Evolutionary conservation across 257 asterid species (phyloP).

Genomic region (Cynanchum wilfordii): DNA sequence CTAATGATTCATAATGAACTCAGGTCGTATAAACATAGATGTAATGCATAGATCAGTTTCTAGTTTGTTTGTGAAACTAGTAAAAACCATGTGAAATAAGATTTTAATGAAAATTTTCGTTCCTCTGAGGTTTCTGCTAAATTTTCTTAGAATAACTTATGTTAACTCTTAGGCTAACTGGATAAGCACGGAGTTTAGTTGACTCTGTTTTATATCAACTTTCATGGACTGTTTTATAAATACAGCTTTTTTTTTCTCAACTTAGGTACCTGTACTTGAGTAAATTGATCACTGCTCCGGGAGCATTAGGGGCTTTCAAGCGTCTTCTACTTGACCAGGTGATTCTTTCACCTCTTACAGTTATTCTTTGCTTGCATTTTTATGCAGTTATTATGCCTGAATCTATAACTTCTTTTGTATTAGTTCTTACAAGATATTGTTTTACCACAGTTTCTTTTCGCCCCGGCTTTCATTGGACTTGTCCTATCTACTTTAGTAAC

Average conservation of each 20-base stretch:
- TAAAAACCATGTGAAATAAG: not conserved
- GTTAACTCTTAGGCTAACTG: not conserved
- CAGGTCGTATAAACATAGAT: not conserved
- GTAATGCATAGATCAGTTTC: not conserved
- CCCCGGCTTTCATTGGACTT: slow-evolving; percentile 70
- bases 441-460: slow-evolving; percentile 56
- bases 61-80: not conserved
- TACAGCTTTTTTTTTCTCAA: not conserved
- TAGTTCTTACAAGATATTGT: slow-evolving; percentile 9
- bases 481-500: slow-evolving; percentile 59
- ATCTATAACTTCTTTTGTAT: slow-evolving; percentile 2
- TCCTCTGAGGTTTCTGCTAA: not conserved
- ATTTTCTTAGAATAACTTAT: not conserved
- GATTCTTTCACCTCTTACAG: slow-evolving; percentile 15
- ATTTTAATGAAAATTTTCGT: not conserved
- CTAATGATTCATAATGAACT: not conserved
- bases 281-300: slow-evolving; percentile 56
- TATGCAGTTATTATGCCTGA: not conserved
- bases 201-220: not conserved
- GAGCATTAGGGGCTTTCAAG: slow-evolving; percentile 60
- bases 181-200: not conserved
- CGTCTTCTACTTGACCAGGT: slow-evolving; percentile 91
- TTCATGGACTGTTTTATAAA: not conserved
- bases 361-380: not conserved
- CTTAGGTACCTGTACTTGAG: slow-evolving; percentile 72